Evolutionary conservation across 2,329 filamentous ascomycete genomes (phyloP), one percentile per base, ranked within the genome.

Genomic region (Fusarium kyushuense): DNA sequence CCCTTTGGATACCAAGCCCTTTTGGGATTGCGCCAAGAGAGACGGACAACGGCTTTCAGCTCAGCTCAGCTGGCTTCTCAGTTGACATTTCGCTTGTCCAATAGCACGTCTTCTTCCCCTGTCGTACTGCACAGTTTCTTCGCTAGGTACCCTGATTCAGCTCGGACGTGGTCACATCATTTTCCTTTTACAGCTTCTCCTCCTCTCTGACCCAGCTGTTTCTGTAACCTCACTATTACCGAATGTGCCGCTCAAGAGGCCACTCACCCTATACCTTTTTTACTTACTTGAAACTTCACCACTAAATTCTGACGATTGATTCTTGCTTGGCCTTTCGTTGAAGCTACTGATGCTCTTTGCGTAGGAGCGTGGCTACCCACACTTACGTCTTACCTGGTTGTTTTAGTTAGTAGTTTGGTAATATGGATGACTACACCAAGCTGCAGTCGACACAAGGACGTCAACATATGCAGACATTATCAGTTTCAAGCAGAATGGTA

Each of bases 11-110:
- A 49, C 63, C 54, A 73, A 63, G 41, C 71, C 61, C 33, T 65
- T 62, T 58, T 48, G 41, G 46, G 71, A 58, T 45, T 35, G 51
- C 49, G 61, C 69, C 63, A 72, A 73, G 71, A 57, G 60, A 63
- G 54, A 64, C 48, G 51, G 57, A 49, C 62, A 73, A 73, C 71
- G 71, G 71, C 71, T 73, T 73, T 73, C 71, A 73, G 71, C 71
- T 73, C 71, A 65, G 63, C 70, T 72, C 70, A 72, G 70, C 70
- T 72, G 53, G 52, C 48, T 58, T 61, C 60, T 65, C 54, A 52
- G 46, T 65, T 65, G 62, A 60, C 46, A 38, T 41, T 40, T 52
- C 30, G 30, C 33, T 59, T 53, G 42, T 33, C 69, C 68, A 73
- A 72, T 72, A 46, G 57, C 23, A 48, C 16, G 10, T 21, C 23